A percentile compares a stretch with the other conserved stretches of the same genome.
phyloP scores from a whole-genome alignment of 768 basidiomycete species.

The Russula lepida region DNA sequence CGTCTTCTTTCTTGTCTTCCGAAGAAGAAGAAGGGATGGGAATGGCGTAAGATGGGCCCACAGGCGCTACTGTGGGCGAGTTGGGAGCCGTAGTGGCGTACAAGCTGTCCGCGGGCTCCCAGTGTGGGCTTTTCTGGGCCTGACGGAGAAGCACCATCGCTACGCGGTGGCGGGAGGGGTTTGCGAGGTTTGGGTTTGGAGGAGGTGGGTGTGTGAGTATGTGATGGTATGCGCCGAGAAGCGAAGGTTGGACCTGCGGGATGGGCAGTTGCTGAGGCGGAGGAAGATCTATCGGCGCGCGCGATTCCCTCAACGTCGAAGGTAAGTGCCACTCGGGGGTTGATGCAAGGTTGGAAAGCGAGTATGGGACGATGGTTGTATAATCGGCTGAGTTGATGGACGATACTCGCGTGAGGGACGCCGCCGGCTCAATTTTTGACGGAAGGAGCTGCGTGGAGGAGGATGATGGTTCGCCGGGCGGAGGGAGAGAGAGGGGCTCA shows the following conservation, averaged over 20 bases:
- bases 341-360: slow-evolving; percentile 58
- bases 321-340: slow-evolving; percentile 66
- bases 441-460: slow-evolving; percentile 31
- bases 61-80: slow-evolving; percentile 51
- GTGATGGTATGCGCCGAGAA: slow-evolving; percentile 66
- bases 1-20: slow-evolving; percentile 43
- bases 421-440: slow-evolving; percentile 29
- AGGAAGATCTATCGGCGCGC: slow-evolving; percentile 9
- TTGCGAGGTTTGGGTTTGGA: slow-evolving; percentile 38
- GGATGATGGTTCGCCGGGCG: slow-evolving; percentile 28
- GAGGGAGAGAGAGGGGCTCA: slow-evolving; percentile 31
- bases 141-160: slow-evolving; percentile 60
- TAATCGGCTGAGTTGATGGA: slow-evolving; percentile 53
- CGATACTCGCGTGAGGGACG: slow-evolving; percentile 36
- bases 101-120: slow-evolving; percentile 56
- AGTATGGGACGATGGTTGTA: slow-evolving; percentile 63
- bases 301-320: slow-evolving; percentile 19
- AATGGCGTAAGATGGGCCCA: slow-evolving; percentile 59
- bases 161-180: slow-evolving; percentile 64
- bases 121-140: slow-evolving; percentile 48
- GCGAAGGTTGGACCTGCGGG: slow-evolving; percentile 53
- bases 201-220: slow-evolving; percentile 65
- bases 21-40: slow-evolving; percentile 30
- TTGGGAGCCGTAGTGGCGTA: slow-evolving; percentile 52
- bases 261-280: slow-evolving; percentile 32